Evolutionary conservation across 495 filamentous ascomycete genomes (phyloP).

Genomic region (Aspergillus olivimuriae): DNA sequence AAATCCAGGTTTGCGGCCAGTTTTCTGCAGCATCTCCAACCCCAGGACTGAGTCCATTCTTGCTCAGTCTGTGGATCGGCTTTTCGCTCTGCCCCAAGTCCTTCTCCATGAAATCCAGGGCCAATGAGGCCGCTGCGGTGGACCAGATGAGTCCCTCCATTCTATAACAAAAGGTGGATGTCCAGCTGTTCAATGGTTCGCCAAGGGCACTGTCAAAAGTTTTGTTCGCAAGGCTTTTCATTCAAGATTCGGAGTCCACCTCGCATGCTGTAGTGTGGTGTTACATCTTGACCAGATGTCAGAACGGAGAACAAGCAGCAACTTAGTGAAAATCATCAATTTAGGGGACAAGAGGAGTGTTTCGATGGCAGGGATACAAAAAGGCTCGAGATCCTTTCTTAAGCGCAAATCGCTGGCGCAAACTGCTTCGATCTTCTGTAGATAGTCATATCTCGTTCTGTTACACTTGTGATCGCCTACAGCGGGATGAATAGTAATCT

Average conservation of each 20-base stretch:
- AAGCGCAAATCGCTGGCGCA: conserved; percentile 15
- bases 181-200: conserved; percentile 11
- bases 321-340: conserved; percentile 8
- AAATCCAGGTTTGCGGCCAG: no score
- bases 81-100: conserved; percentile 5
- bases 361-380: conserved; percentile 8
- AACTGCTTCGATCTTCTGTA: conserved; percentile 9
- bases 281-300: conserved; percentile 12
- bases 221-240: conserved; percentile 4
- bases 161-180: conserved; percentile 11
- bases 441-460: conserved; percentile 12
- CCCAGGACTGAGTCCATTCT: conserved; percentile 7
- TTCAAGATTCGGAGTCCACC: conserved; percentile 16
- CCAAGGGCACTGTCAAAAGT: conserved; percentile 7
- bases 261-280: conserved; percentile 13
- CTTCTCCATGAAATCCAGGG: conserved; percentile 5
- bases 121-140: conserved; percentile 6
- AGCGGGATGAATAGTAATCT: no score
- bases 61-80: conserved; percentile 4
- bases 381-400: conserved; percentile 15
- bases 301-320: conserved; percentile 20
- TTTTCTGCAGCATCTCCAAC: conserved; percentile 7
- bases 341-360: conserved; percentile 15
- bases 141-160: conserved; percentile 15
- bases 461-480: no score